phyloP scores from a whole-genome alignment of 495 filamentous ascomycete genomes.

The Cryomyces minteri region DNA sequence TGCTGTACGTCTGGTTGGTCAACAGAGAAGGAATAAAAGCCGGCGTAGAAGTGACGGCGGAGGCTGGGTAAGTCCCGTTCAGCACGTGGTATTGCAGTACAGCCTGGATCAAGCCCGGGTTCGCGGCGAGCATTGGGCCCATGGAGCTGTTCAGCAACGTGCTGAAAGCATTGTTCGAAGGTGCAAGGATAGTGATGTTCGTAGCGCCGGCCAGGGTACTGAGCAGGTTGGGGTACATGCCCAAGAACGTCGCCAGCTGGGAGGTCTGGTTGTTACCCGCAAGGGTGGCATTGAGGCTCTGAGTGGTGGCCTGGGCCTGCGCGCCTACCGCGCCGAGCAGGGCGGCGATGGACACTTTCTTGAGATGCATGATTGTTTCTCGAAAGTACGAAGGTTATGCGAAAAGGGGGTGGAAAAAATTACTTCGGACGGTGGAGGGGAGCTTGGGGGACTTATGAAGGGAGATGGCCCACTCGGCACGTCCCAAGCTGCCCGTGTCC shows the following conservation, averaged over 20 bases:
- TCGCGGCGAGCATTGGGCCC: constrained; percentile 1
- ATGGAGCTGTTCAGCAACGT: constrained; percentile 14
- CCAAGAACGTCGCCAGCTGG: constrained; percentile 26
- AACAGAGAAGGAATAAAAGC: constrained; percentile 38
- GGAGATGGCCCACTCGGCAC: too few relatives aligned
- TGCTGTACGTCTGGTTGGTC: constrained; percentile 28
- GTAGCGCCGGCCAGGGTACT: constrained; percentile 20
- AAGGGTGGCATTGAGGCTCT: constrained; percentile 19
- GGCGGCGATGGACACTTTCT: constrained; percentile 12
- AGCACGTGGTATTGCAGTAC: constrained; percentile 49
- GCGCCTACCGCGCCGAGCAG: constrained; percentile 11
- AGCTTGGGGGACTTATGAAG: too few relatives aligned
- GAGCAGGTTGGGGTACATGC: constrained; percentile 21
- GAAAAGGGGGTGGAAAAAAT: constrained; percentile 10
- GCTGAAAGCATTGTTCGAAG: constrained; percentile 37
- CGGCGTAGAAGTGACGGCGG: constrained; percentile 22
- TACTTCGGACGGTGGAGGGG: background rate
- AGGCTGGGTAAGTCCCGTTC: constrained; percentile 28
- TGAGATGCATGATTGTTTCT: constrained; percentile 19
- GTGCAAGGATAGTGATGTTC: constrained; percentile 48
- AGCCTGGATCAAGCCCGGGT: constrained; percentile 17
- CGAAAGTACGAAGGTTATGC: too few relatives aligned
- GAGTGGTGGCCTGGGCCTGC: constrained; percentile 10
- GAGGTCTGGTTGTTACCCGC: constrained; percentile 22
- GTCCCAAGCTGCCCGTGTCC: too few relatives aligned